Evolutionary conservation across 176 grass and related monocot species (phyloP), one percentile per base, ranked within the genome.

Genomic region (Rhynchospora pubera): DNA sequence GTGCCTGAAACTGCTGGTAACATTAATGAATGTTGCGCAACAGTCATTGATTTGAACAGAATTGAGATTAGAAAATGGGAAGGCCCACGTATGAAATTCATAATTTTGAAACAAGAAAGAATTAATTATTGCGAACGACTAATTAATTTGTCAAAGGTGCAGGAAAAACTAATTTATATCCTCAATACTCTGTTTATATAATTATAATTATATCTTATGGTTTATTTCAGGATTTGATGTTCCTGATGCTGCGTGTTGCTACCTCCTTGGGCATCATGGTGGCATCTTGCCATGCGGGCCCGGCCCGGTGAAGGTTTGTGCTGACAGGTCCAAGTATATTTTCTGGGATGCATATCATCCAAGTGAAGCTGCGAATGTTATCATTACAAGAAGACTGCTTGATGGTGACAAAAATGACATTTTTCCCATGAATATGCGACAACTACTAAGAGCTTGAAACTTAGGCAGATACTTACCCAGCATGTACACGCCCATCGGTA

Each of bases 281-380:
- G 94, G 94, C 62, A 66, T 97, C 71, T 3, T 80, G 51, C 93
- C 93, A 26, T 97, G 93, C 62, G 93, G 91, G 14, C 91, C 91
- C 30, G 70, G 85, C 39, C 89, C 93, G 9, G 86, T 89, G 32
- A 62, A 0, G 12, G 88, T 88, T 78, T 97, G 91, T 76, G 58
- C 5, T 14, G 89, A 97, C 62, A 91, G 93, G 81, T 91, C 93
- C 21, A 97, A 93, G 85, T 91, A 93, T 77, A 85, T 93, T 9
- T 97, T 97, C 86, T 97, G 93, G 93, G 93, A 97, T 65, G 87
- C 93, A 0, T 91, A 90, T 87, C 91, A 93, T 79, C 93, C 89
- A 42, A 91, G 83, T 72, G 91, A 97, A n/a, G 89, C 91, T 57
- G 16, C 91, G n/a, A 97, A 97, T 83, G 51, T 2, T 71, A 50